These are phyloP conservation scores for Solanum appendiculatum DNA, from an alignment of 257 asterid genomes.

Conservation along the genomic window DNA sequence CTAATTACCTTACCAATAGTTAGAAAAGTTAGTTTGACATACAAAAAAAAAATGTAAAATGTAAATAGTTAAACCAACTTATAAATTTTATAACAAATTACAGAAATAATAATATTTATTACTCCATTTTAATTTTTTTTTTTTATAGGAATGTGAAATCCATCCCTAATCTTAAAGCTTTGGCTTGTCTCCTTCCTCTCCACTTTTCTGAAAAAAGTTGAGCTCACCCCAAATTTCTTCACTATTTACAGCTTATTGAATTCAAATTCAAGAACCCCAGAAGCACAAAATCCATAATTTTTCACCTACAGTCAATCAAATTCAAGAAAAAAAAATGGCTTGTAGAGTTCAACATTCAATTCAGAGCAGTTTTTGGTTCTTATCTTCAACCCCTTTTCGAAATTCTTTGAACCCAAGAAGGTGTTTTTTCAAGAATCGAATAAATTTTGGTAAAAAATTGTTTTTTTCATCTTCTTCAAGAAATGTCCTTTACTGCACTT, in stretches of 20 bases:
- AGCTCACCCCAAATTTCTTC: neutral
- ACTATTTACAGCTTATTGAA: neutral
- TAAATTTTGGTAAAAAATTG: neutral
- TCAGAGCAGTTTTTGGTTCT: conserved; percentile 42
- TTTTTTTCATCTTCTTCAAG: conserved; percentile 3
- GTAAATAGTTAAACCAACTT: neutral
- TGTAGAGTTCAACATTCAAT: conserved; percentile 49
- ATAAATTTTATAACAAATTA: no score
- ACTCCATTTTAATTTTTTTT: neutral
- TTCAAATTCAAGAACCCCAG: neutral
- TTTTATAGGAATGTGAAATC: neutral
- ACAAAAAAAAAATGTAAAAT: no score
- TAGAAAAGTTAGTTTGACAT: neutral
- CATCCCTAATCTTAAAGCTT: neutral
- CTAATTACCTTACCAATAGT: neutral
- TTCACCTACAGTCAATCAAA: neutral
- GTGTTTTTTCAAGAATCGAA: conserved; percentile 17
- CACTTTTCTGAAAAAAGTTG: neutral
- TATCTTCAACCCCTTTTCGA: conserved; percentile 14
- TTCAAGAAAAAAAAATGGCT: conserved; percentile 29
- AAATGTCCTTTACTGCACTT: conserved; percentile 40
- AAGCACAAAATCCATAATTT: neutral
- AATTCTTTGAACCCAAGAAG: conserved; percentile 8
- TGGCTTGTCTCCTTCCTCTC: neutral
- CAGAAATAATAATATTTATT: neutral